A percentile compares a stretch with the other conserved stretches of the same genome.
phyloP scores from a whole-genome alignment of 1,284 basidiomycete genomes.

The Pyrrhoderma lamaoense region DNA sequence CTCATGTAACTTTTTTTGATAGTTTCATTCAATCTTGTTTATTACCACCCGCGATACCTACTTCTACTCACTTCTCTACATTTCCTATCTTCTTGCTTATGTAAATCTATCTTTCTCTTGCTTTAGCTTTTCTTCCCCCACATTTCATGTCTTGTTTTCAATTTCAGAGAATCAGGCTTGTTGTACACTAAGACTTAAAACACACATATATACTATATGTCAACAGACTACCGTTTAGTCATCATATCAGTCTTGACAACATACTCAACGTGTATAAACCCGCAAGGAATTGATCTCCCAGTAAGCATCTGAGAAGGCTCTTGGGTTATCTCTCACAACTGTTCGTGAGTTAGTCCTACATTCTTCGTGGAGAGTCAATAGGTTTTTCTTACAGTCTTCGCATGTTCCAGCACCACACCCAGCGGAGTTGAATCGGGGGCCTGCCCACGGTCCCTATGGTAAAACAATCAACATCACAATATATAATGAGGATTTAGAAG shows the following conservation, averaged over 20 bases:
- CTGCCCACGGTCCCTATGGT: background rate
- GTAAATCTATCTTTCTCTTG: no score
- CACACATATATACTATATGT: no score
- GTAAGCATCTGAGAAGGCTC: conserved; percentile 47
- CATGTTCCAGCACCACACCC: background rate
- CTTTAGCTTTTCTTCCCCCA: no score
- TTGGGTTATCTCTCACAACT: conserved; percentile 50
- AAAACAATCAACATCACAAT: background rate
- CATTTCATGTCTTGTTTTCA: no score
- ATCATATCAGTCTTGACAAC: background rate
- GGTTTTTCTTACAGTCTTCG: background rate
- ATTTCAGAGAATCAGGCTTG: no score
- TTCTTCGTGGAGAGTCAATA: background rate
- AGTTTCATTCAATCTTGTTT: no score
- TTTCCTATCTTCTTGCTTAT: no score
- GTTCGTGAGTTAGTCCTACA: conserved; percentile 34
- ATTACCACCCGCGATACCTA: no score
- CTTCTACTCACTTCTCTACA: no score
- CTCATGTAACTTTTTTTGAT: no score
- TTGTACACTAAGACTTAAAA: no score
- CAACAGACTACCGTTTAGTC: no score
- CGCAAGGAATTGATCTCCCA: conserved; percentile 56
- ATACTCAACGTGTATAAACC: conserved; percentile 37
- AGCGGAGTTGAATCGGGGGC: background rate
- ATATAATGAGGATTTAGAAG: background rate